Evolutionary conservation across 2,329 filamentous ascomycete species (phyloP).

Genomic region (Fusarium buharicum): DNA sequence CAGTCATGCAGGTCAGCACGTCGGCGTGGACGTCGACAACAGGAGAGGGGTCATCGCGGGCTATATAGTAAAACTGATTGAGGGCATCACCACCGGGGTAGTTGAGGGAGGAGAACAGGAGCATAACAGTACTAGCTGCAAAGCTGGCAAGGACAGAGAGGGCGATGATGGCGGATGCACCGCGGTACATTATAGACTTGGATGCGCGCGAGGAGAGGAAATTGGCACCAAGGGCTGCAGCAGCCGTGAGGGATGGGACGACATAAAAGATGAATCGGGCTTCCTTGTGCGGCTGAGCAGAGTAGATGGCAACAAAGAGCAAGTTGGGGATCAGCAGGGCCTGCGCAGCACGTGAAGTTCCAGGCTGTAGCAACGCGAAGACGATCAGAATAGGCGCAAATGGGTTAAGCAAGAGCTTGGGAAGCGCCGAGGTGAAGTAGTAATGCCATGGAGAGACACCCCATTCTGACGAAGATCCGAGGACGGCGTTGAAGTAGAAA

Average conservation of each 20-base stretch:
- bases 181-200: constrained; percentile 67
- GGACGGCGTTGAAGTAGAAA: constrained; percentile 91
- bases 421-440: constrained; percentile 85
- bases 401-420: constrained; percentile 86
- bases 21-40: constrained; percentile 67
- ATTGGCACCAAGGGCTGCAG: constrained; percentile 77
- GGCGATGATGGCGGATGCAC: constrained; percentile 66
- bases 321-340: constrained; percentile 73
- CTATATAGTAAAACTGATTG: constrained; percentile 57
- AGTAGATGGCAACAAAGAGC: constrained; percentile 82
- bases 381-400: constrained; percentile 67
- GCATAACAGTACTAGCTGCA: constrained; percentile 70
- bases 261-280: constrained; percentile 93
- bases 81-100: constrained; percentile 92
- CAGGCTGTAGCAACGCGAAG: constrained; percentile 61
- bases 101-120: constrained; percentile 86
- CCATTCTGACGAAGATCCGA: constrained; percentile 86
- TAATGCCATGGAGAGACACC: constrained; percentile 86
- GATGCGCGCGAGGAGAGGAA: constrained; percentile 72
- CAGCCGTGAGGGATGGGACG: constrained; percentile 81
- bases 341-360: constrained; percentile 55
- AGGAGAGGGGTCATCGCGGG: constrained; percentile 39
- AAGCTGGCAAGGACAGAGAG: constrained; percentile 70
- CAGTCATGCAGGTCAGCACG: constrained; percentile 76
- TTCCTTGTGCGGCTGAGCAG: constrained; percentile 93